Percentiles rank a stretch among this genome's conserved stretches.
Conservation (phyloP, 768 basidiomycete genomes). For the Dacryopinax spathularia region DNA sequence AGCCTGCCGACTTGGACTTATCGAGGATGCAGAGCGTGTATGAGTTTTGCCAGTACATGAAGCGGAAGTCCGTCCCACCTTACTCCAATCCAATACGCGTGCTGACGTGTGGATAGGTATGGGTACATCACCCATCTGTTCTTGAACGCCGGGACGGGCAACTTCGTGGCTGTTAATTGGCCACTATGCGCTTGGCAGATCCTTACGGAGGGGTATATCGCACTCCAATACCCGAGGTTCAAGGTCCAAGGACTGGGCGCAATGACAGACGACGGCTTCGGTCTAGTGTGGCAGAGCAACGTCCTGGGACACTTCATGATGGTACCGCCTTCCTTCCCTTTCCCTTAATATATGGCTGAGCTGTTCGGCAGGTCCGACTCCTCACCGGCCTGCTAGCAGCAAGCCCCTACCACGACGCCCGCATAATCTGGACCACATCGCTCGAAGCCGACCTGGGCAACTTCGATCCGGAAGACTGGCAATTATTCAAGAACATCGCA, state of each 20-base stretch:
- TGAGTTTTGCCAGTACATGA: conserved; percentile 42
- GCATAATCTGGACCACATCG: conserved; percentile 72
- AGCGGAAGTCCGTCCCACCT: conserved; percentile 34
- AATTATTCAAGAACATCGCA: neutral
- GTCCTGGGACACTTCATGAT: conserved; percentile 67
- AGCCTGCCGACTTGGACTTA: conserved; percentile 52
- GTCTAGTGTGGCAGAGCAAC: conserved; percentile 76
- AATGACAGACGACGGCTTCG: conserved; percentile 51
- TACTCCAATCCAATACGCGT: neutral
- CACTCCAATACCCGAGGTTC: conserved; percentile 41
- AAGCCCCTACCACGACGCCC: conserved; percentile 29
- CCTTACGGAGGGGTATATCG: conserved; percentile 30
- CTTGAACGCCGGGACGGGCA: conserved; percentile 62
- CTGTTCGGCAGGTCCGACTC: conserved; percentile 42
- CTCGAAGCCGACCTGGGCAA: conserved; percentile 32
- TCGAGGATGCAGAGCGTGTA: conserved; percentile 45
- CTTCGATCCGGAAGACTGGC: neutral
- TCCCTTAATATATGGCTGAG: conserved; percentile 4
- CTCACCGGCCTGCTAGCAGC: conserved; percentile 38
- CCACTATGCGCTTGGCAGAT: conserved; percentile 33
- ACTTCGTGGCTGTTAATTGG: conserved; percentile 44
- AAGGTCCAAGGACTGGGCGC: conserved; percentile 46
- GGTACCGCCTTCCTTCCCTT: conserved; percentile 31
- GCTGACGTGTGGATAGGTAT: conserved; percentile 35
- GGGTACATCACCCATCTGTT: conserved; percentile 69